Evolutionary conservation across 805 yeast genomes (phyloP).

Genomic region (Metschnikowia sp.): DNA sequence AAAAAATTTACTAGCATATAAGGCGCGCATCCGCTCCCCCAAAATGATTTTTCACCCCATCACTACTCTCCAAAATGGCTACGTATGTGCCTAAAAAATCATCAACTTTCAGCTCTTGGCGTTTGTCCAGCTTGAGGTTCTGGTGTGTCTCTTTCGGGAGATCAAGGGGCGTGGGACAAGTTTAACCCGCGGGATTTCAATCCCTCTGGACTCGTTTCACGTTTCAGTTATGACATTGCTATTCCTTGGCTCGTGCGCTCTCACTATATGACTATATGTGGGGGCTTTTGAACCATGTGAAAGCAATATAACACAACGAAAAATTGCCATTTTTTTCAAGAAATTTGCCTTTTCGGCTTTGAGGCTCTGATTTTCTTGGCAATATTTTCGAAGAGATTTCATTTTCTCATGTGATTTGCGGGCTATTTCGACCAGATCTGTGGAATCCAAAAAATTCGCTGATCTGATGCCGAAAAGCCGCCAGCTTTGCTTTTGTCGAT

Average conservation of each 20-base stretch:
- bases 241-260: conserved; percentile 12
- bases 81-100: conserved; percentile 27
- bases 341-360: not conserved
- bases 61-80: conserved; percentile 26
- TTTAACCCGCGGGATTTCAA: not conserved
- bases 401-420: no score
- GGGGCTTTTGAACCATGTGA: conserved; percentile 10
- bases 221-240: conserved; percentile 20
- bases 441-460: not conserved
- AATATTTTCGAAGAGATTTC: no score
- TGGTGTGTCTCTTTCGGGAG: conserved; percentile 15
- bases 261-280: not conserved
- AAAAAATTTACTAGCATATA: conserved; percentile 4
- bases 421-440: not conserved
- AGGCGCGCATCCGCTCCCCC: conserved; percentile 7
- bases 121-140: conserved; percentile 13
- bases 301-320: conserved; percentile 17
- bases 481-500: no score
- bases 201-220: conserved; percentile 13
- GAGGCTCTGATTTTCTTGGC: no score
- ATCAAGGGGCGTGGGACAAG: conserved; percentile 15
- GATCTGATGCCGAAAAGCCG: no score
- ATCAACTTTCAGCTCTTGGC: conserved; percentile 17
- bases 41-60: not conserved
- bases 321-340: not conserved